These are phyloP conservation scores for Leishmania guyanensis DNA, from an alignment of 208 protist species.

Conservation along the genomic window DNA sequence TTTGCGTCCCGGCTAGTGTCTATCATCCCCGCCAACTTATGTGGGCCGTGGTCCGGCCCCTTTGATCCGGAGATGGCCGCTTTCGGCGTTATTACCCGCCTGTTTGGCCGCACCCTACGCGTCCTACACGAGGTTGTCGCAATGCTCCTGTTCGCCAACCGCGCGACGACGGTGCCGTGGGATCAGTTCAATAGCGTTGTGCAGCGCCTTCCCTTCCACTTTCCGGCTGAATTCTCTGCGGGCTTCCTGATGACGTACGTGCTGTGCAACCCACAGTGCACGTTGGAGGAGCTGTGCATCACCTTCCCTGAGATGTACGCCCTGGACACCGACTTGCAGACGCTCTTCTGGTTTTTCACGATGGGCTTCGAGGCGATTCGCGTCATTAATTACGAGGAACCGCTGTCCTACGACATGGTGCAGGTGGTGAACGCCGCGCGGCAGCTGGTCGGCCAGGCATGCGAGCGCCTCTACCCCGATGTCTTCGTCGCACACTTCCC, in stretches of 20 bases:
- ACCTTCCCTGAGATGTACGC: slow-evolving; percentile 64
- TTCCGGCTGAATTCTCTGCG: slow-evolving; percentile 74
- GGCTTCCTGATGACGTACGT: slow-evolving; percentile 83
- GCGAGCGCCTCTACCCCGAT: slow-evolving; percentile 40
- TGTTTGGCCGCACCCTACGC: slow-evolving; percentile 70
- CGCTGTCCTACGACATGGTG: slow-evolving; percentile 30
- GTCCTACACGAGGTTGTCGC: slow-evolving; percentile 74
- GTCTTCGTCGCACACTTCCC: slow-evolving; percentile 28
- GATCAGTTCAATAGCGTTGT: slow-evolving; percentile 57
- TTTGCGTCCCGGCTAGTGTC: slow-evolving; percentile 84
- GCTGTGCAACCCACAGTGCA: slow-evolving; percentile 60
- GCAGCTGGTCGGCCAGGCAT: slow-evolving; percentile 38
- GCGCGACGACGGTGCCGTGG: slow-evolving; percentile 50
- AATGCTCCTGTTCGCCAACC: slow-evolving; percentile 57
- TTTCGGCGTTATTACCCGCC: slow-evolving; percentile 74
- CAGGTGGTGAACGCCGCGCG: slow-evolving; percentile 41
- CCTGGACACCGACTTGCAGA: slow-evolving; percentile 63
- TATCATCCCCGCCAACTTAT: slow-evolving; percentile 79
- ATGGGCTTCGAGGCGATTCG: slow-evolving; percentile 59
- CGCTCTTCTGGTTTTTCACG: slow-evolving; percentile 85
- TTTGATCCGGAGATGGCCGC: slow-evolving; percentile 85
- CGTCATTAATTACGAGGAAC: slow-evolving; percentile 43
- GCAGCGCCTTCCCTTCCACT: slow-evolving; percentile 60
- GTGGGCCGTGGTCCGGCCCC: slow-evolving; percentile 67
- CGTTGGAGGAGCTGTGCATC: slow-evolving; percentile 47